Evolutionary conservation across 148 eudicot species (phyloP), one percentile per base, ranked within the genome.

Genomic region (Arbutus unedo): DNA sequence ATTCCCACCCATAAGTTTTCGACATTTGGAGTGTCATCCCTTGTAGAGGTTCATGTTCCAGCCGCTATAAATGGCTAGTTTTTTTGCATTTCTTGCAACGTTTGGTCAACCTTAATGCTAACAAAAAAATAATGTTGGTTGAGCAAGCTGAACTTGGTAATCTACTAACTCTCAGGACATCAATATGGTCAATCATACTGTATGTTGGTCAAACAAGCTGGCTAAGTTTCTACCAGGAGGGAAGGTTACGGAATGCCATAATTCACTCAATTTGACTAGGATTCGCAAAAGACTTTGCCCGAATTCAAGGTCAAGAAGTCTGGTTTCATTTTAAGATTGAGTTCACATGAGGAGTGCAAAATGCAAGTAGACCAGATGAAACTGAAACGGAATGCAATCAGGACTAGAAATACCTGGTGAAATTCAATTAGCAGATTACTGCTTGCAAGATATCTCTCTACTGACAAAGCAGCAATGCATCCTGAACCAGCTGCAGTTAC

Each of bases 401-500:
- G 66, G 18, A 57, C 54, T 48, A 18, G 10, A 68, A 23, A 25
- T 94, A 93, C 99, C 98, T 96, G 99, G 91, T 94, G 99, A 85
- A 96, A 96, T 90, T 96, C 99, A 83, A 94, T 76, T 78, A 96
- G 98, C 31, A 96, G 95, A 87, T 88, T 77, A 74, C 87, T 86
- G 93, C 95, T 92, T 78, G 94, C 89, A 80, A 96, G 98, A 84
- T 96, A 96, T 93, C 99, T 96, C 85, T 96, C 99, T 81, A 94
- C 95, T 74, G 98, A 96, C 82, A 96, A 87, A 86, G 99, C 98
- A 81, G 99, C 99, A 89, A 96, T 75, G 82, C 99, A 96, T 79
- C 99, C 99, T 79, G 99, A 94, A 79, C 99, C 99, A 86, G 99
- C 99, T 79, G 99, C 99, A 84, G 98, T 94, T 85, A 96, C 67